These are phyloP conservation scores for Prunus mongolica DNA, from an alignment of 306 rosid species.

Conservation along the genomic window DNA sequence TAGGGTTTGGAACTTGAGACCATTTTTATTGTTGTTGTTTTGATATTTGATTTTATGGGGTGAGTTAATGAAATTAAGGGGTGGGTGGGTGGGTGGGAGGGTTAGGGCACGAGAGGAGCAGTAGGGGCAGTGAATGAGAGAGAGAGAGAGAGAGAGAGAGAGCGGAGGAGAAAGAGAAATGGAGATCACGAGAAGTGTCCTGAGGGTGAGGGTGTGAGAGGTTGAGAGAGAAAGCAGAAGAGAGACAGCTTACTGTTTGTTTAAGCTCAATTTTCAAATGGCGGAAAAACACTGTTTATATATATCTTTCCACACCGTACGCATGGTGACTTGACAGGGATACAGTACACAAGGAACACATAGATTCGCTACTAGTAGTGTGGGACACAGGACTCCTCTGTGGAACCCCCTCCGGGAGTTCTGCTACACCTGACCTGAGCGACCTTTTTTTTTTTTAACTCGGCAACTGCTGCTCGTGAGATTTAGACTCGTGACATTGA, in stretches of 20 bases:
- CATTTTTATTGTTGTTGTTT: background rate
- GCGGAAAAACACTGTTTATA: slow-evolving; percentile 7
- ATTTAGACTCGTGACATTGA: too few species aligned
- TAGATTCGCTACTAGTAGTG: background rate
- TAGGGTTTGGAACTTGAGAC: background rate
- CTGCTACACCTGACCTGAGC: too few species aligned
- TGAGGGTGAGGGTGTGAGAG: background rate
- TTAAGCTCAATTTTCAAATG: slow-evolving; percentile 7
- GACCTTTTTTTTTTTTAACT: too few species aligned
- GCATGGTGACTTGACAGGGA: background rate
- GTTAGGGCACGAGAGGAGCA: slow-evolving; percentile 6
- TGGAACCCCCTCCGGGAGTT: background rate
- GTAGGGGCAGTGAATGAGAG: background rate
- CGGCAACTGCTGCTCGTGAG: too few species aligned
- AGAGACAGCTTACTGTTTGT: background rate
- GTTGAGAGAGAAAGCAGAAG: background rate
- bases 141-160: slow-evolving; percentile 3
- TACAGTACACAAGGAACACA: background rate
- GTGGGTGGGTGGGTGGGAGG: background rate
- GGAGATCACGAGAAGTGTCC: slow-evolving; percentile 4
- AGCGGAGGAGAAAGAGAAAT: slow-evolving; percentile 9
- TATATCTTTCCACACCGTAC: background rate
- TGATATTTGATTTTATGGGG: background rate
- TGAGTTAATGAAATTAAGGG: background rate
- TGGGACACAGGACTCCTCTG: background rate